Conservation (phyloP, 2,329 filamentous ascomycete genomes). For the Pseudogymnoascus sp. region DNA sequence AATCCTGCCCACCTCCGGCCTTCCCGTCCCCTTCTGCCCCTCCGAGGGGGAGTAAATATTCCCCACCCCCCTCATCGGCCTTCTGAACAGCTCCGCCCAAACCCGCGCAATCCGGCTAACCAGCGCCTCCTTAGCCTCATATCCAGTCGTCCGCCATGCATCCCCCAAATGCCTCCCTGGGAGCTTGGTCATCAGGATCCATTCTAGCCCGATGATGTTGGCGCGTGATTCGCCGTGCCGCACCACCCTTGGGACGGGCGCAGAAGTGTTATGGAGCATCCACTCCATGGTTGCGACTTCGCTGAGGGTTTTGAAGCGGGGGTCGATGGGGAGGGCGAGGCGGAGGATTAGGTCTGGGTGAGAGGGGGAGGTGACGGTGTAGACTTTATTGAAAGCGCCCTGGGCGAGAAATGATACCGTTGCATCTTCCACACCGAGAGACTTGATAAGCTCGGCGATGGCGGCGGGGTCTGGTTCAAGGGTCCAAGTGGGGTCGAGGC, state of each 20-base stretch:
- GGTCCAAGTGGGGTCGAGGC: not conserved
- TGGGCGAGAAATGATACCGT: constrained; percentile 20
- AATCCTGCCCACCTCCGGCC: constrained; percentile 18
- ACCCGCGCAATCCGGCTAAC: constrained; percentile 27
- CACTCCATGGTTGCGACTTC: constrained; percentile 33
- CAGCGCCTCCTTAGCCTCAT: constrained; percentile 28
- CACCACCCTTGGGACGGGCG: constrained; percentile 30
- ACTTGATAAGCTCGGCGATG: not conserved
- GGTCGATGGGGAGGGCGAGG: constrained; percentile 31
- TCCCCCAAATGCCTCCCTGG: constrained; percentile 14
- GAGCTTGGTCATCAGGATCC: constrained; percentile 32
- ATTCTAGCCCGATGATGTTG: constrained; percentile 34
- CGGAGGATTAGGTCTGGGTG: constrained; percentile 26
- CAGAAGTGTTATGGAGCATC: constrained; percentile 24
- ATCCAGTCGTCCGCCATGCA: constrained; percentile 28
- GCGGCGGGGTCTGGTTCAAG: not conserved
- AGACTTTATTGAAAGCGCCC: constrained; percentile 28
- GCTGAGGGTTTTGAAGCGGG: constrained; percentile 30
- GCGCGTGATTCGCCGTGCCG: constrained; percentile 26
- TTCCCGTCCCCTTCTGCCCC: not conserved
- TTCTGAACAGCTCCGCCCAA: constrained; percentile 23
- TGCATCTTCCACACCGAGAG: not conserved
- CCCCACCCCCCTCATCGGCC: constrained; percentile 17
- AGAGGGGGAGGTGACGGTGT: constrained; percentile 21
- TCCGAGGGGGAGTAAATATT: constrained; percentile 14